phyloP scores from a whole-genome alignment of 2,329 filamentous ascomycete species.

The Apiospora phragmitis region DNA sequence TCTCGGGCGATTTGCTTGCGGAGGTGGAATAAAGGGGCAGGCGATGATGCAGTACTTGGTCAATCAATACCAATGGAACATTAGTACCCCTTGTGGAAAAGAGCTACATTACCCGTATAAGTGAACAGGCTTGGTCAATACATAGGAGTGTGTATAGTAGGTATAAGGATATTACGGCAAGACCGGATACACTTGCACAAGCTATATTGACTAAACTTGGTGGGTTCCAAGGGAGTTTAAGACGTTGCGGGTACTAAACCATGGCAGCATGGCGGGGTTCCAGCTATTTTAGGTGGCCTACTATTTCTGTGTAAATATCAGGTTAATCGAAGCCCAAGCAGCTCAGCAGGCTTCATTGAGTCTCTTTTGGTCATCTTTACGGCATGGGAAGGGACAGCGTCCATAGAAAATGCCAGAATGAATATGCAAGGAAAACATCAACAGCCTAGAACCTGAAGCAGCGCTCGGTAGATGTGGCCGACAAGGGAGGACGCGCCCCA shows the following conservation, averaged over 20 bases:
- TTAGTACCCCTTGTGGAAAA: too few species aligned
- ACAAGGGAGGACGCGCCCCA: neutral
- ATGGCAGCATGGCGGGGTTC: neutral
- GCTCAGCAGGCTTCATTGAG: neutral
- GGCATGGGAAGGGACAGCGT: neutral
- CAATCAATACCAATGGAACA: neutral
- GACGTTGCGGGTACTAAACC: neutral
- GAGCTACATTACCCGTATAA: neutral
- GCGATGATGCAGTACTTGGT: neutral
- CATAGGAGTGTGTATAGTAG: neutral
- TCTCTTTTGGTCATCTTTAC: neutral
- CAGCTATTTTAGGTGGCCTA: neutral
- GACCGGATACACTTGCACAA: neutral
- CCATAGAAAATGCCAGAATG: neutral
- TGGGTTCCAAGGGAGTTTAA: neutral
- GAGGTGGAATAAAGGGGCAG: constrained; percentile 9
- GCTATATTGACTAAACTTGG: neutral
- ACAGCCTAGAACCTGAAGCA: neutral
- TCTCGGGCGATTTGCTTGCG: constrained; percentile 1
- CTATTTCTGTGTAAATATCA: neutral
- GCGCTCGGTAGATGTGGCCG: neutral
- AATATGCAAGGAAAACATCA: neutral
- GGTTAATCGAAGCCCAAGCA: neutral
- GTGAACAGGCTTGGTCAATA: neutral
- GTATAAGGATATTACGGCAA: neutral